Conservation (phyloP, 106 monocot genomes). For the Dioscorea zingiberensis region DNA sequence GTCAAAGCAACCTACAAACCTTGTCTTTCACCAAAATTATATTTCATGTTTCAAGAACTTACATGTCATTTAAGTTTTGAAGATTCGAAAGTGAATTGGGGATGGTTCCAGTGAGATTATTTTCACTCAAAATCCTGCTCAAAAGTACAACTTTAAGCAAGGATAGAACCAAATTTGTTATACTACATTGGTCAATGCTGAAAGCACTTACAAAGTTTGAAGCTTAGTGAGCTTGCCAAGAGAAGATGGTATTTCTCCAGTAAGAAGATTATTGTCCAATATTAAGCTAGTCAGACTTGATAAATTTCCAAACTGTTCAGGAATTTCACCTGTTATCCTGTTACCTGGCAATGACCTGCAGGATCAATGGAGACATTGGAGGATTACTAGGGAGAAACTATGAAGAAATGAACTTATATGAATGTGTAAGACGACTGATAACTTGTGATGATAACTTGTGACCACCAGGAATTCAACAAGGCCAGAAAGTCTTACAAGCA, state of each 20-base stretch:
- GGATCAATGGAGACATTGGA: neutral
- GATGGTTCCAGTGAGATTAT: constrained; percentile 68
- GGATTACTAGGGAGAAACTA: too few relatives aligned
- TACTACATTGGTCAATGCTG: neutral
- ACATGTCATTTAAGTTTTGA: constrained; percentile 57
- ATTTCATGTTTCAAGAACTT: constrained; percentile 17
- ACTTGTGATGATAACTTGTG: too few relatives aligned
- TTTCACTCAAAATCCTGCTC: constrained; percentile 75
- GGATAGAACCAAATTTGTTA: neutral
- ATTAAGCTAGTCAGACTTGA: constrained; percentile 65
- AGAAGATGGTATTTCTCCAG: constrained; percentile 71
- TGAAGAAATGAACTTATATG: too few relatives aligned
- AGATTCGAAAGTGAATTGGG: constrained; percentile 68
- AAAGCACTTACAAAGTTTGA: constrained; percentile 68
- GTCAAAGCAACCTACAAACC: too few relatives aligned
- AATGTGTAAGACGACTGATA: too few relatives aligned
- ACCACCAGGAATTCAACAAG: too few relatives aligned
- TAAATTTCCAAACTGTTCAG: constrained; percentile 72
- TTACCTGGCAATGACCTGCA: constrained; percentile 69
- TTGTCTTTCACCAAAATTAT: neutral
- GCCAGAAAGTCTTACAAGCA: too few relatives aligned
- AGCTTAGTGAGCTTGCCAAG: constrained; percentile 83
- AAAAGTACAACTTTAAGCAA: constrained; percentile 2
- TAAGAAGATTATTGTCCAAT: constrained; percentile 64
- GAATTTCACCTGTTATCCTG: constrained; percentile 71